These are phyloP conservation scores for Ascochyta fabae DNA, from an alignment of 2,329 filamentous ascomycete species.

Conservation along the genomic window DNA sequence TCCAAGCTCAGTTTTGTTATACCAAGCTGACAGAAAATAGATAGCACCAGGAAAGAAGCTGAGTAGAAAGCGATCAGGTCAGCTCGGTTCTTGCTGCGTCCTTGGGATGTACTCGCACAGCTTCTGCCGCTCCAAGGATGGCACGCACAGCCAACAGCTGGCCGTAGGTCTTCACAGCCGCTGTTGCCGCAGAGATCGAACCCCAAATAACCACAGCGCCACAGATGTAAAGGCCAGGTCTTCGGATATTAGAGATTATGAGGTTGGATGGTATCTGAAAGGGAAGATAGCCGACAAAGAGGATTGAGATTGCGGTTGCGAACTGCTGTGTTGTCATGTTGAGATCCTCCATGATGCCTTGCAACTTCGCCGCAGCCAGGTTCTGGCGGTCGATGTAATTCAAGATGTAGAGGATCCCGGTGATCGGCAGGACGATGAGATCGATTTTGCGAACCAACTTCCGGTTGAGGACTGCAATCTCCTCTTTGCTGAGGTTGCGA, in stretches of 20 bases:
- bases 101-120: conserved; percentile 9
- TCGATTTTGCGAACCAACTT: conserved; percentile 29
- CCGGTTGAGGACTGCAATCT: conserved; percentile 21
- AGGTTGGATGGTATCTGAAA: conserved; percentile 31
- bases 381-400: conserved; percentile 33
- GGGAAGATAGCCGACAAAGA: conserved; percentile 54
- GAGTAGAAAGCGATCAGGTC: background rate
- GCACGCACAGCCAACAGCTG: conserved; percentile 31
- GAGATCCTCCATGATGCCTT: conserved; percentile 30
- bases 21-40: conserved; percentile 68
- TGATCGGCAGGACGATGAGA: conserved; percentile 25
- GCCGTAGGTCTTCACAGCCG: conserved; percentile 23
- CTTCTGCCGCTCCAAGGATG: conserved; percentile 35
- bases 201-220: conserved; percentile 28
- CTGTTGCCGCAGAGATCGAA: conserved; percentile 26
- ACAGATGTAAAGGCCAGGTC: conserved; percentile 30
- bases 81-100: background rate
- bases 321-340: conserved; percentile 30
- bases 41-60: conserved; percentile 66
- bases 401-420: conserved; percentile 28
- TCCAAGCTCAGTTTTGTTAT: conserved; percentile 60
- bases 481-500: conserved; percentile 22
- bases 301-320: conserved; percentile 58
- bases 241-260: conserved; percentile 25
- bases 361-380: conserved; percentile 26